A percentile compares a stretch with the other conserved stretches of the same genome.
These are phyloP conservation scores for Myriosclerotinia scirpicola DNA, from an alignment of 2,329 filamentous ascomycete genomes.

Conservation along the genomic window DNA sequence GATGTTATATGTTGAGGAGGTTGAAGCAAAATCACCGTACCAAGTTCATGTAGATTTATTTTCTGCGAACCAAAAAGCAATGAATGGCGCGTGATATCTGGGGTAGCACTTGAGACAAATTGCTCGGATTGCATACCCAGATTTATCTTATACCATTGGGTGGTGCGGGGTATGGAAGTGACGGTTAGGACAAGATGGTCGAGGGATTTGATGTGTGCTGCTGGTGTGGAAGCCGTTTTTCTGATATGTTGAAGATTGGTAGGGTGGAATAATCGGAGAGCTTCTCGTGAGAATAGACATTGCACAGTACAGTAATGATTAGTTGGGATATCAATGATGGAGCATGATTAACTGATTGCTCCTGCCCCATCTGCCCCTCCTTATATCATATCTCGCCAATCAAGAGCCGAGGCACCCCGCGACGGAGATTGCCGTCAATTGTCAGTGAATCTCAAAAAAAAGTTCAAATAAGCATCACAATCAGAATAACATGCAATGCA, in stretches of 20 bases:
- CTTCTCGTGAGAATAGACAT: conserved; percentile 1
- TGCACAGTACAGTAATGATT: neutral
- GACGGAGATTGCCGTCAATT: conserved; percentile 3
- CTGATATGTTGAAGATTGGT: conserved; percentile 5
- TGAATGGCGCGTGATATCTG: conserved; percentile 48
- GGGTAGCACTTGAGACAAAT: conserved; percentile 48
- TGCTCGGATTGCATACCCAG: conserved; percentile 58
- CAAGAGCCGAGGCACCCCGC: conserved; percentile 16
- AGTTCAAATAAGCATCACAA: neutral
- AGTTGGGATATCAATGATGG: neutral
- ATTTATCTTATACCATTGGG: conserved; percentile 54
- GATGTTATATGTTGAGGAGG: neutral
- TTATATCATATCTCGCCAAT: conserved; percentile 14
- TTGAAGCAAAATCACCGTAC: conserved; percentile 40
- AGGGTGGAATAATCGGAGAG: neutral
- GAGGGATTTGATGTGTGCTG: conserved; percentile 40
- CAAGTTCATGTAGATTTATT: conserved; percentile 60
- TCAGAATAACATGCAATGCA: neutral
- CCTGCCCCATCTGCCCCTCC: conserved; percentile 2
- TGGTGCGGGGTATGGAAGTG: conserved; percentile 49
- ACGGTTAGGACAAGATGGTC: conserved; percentile 64
- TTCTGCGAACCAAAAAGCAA: conserved; percentile 59
- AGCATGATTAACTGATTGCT: neutral
- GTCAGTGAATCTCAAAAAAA: conserved; percentile 14
- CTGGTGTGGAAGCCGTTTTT: conserved; percentile 25